Evolutionary conservation across 805 yeast species (phyloP).

Genomic region (Kodamaea nitidulidarum): DNA sequence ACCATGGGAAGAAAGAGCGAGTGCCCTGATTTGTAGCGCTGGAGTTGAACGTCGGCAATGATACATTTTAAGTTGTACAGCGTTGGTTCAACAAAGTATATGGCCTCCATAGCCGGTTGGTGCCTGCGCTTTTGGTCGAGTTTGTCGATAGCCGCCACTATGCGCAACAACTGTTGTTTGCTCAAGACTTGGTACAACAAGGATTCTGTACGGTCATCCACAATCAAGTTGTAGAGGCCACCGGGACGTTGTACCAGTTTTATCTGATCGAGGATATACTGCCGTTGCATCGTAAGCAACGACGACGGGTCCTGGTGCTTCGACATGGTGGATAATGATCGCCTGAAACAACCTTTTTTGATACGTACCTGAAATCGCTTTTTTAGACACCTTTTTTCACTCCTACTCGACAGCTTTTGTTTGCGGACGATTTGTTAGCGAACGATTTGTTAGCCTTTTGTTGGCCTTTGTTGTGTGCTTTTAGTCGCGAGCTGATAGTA

Average conservation of each 20-base stretch:
- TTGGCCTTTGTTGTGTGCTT: too few species aligned
- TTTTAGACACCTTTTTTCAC: too few species aligned
- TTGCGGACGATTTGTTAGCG: too few species aligned
- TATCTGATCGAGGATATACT: slow-evolving; percentile 28
- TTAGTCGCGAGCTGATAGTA: too few species aligned
- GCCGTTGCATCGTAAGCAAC: slow-evolving; percentile 26
- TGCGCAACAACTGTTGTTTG: slow-evolving; percentile 45
- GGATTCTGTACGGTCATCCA: slow-evolving; percentile 53
- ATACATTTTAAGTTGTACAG: slow-evolving; percentile 70
- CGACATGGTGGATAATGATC: slow-evolving; percentile 11
- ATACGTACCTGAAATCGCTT: too few species aligned
- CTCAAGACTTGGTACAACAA: slow-evolving; percentile 46
- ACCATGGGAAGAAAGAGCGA: slow-evolving; percentile 60
- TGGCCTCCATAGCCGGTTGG: slow-evolving; percentile 66
- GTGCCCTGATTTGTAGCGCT: slow-evolving; percentile 73
- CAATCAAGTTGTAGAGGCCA: slow-evolving; percentile 38
- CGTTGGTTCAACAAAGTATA: slow-evolving; percentile 73
- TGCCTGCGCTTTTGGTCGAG: slow-evolving; percentile 60
- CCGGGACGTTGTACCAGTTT: slow-evolving; percentile 27
- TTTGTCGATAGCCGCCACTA: slow-evolving; percentile 61
- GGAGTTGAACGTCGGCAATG: slow-evolving; percentile 65
- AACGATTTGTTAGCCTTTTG: too few species aligned
- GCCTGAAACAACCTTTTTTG: too few species aligned
- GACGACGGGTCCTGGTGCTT: slow-evolving; percentile 25
- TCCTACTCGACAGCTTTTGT: too few species aligned